phyloP scores from a whole-genome alignment of 2,329 filamentous ascomycete species.

The Aspergillus pseudotamarii region DNA sequence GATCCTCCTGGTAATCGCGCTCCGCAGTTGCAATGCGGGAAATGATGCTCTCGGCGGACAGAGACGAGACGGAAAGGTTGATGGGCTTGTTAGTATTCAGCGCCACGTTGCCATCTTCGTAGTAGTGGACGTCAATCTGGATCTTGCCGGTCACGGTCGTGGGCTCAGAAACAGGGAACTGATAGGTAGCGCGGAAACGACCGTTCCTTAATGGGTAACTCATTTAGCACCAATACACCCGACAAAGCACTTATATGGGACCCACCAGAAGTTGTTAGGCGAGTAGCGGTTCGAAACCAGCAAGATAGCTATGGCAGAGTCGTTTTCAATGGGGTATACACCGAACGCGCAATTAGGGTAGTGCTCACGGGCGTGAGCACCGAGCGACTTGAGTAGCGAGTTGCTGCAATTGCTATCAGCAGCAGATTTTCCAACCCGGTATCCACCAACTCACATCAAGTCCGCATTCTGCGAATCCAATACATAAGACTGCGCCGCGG shows the following conservation, averaged over 20 bases:
- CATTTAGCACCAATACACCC: background rate
- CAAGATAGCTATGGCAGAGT: constrained; percentile 75
- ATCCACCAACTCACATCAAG: constrained; percentile 67
- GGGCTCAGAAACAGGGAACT: constrained; percentile 65
- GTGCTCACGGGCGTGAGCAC: constrained; percentile 80
- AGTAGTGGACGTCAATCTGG: constrained; percentile 97
- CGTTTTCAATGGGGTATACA: constrained; percentile 77
- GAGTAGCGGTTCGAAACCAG: constrained; percentile 97
- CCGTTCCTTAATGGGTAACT: constrained; percentile 69
- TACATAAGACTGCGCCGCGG: constrained; percentile 75
- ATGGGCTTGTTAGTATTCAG: constrained; percentile 85
- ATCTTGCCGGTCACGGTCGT: constrained; percentile 74
- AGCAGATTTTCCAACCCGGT: background rate
- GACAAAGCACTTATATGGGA: background rate
- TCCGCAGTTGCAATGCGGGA: constrained; percentile 78
- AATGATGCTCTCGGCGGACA: constrained; percentile 69
- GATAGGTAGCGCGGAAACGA: constrained; percentile 89
- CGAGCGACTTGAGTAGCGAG: constrained; percentile 77
- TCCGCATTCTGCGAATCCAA: constrained; percentile 76
- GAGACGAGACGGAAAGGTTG: constrained; percentile 61
- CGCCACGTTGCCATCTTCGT: constrained; percentile 97
- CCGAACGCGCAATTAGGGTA: constrained; percentile 80
- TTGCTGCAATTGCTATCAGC: constrained; percentile 58
- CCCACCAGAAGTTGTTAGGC: constrained; percentile 93
- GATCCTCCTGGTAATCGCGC: constrained; percentile 93